phyloP scores from a whole-genome alignment of 2,329 filamentous ascomycete species.

The Aureobasidium sp. region DNA sequence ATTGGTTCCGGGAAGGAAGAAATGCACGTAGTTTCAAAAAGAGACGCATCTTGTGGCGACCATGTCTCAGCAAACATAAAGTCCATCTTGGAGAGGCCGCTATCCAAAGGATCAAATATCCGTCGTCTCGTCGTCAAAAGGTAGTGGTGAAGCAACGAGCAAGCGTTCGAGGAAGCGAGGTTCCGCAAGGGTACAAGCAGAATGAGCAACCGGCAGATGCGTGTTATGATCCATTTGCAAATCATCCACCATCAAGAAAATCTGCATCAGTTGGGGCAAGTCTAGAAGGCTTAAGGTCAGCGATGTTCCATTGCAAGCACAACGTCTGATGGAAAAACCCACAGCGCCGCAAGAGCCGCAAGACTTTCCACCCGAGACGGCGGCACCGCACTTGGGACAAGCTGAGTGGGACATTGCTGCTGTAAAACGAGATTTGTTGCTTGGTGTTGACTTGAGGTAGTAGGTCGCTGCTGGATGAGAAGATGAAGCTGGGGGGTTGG shows the following conservation, averaged over 20 bases:
- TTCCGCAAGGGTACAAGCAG: neutral
- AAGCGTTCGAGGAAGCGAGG: neutral
- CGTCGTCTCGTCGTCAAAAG: neutral
- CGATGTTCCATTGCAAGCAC: neutral
- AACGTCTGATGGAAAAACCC: constrained; percentile 12
- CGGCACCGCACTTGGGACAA: constrained; percentile 29
- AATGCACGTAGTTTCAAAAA: neutral
- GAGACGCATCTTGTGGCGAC: neutral
- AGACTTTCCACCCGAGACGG: constrained; percentile 25
- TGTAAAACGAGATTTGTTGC: neutral
- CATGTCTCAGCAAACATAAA: neutral
- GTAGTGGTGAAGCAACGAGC: neutral
- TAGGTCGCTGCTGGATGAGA: neutral
- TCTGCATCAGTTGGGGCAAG: constrained; percentile 24
- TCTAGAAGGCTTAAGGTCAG: constrained; percentile 17
- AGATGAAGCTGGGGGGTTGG: too few species aligned
- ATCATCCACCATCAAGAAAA: neutral
- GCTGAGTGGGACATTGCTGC: constrained; percentile 14
- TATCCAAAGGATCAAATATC: neutral
- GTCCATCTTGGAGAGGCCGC: neutral
- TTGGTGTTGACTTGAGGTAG: neutral
- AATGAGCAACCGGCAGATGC: neutral
- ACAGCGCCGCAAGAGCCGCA: constrained; percentile 29
- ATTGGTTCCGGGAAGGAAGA: neutral
- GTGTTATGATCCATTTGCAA: neutral